Percentiles rank a stretch among this genome's conserved stretches.
Conservation (phyloP, 139 green algal genomes). For the Micractinium conductrix region DNA sequence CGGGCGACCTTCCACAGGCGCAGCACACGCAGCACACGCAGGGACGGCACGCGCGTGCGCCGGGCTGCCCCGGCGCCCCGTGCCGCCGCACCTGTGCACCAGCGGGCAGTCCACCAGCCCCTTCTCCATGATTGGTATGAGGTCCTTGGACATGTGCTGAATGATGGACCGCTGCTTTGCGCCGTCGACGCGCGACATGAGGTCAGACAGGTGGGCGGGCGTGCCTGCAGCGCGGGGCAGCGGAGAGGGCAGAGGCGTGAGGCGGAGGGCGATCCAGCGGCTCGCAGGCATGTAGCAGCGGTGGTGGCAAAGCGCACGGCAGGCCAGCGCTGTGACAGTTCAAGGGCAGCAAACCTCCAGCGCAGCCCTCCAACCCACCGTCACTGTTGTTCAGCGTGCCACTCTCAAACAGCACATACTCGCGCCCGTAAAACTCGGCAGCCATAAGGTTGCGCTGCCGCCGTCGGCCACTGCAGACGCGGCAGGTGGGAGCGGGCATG, state of each 20-base stretch:
- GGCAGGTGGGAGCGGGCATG: background rate
- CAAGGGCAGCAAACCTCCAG: too few species aligned
- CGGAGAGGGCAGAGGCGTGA: background rate
- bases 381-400: constrained; percentile 41
- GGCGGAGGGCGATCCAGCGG: background rate
- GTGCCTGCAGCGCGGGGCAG: background rate
- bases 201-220: constrained; percentile 59
- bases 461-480: constrained; percentile 31
- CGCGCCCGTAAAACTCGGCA: constrained; percentile 56
- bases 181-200: constrained; percentile 55
- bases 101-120: constrained; percentile 83
- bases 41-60: too few species aligned
- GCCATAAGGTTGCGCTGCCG: constrained; percentile 72
- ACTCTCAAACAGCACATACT: constrained; percentile 79
- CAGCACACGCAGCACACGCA: constrained; percentile 1
- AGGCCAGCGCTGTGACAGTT: background rate
- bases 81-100: constrained; percentile 67
- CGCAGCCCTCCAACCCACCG: constrained; percentile 10
- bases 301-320: background rate
- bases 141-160: constrained; percentile 53
- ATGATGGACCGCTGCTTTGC: constrained; percentile 69
- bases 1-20: background rate
- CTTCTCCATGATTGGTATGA: constrained; percentile 89
- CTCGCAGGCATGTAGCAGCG: background rate
- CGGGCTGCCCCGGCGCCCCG: too few species aligned